Evolutionary conservation across 176 grass and related monocot genomes (phyloP).

Genomic region (Eleusine coracana): DNA sequence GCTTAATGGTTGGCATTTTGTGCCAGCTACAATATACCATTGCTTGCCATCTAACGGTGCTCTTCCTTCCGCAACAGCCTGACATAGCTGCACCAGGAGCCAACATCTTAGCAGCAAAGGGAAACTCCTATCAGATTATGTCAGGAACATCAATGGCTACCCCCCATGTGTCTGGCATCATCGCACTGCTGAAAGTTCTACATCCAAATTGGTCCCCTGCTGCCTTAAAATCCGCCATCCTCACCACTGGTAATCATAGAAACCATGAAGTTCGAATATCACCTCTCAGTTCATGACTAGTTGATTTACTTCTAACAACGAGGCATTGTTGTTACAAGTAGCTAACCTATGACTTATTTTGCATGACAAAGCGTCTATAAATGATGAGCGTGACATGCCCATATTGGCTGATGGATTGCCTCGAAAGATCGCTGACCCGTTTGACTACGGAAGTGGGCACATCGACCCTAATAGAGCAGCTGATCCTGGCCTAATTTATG

Average conservation of each 20-base stretch:
- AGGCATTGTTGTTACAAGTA: too few relatives aligned
- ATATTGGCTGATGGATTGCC: constrained; percentile 35
- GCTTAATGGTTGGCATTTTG: too few relatives aligned
- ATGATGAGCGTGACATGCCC: constrained; percentile 23
- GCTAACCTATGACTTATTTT: not conserved
- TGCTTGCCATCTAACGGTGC: too few relatives aligned
- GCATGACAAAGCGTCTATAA: constrained; percentile 21
- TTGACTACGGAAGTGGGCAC: constrained; percentile 42
- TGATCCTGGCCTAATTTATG: constrained; percentile 36
- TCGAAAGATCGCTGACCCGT: constrained; percentile 40
- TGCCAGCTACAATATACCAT: too few relatives aligned
- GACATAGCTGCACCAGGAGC: constrained; percentile 44
- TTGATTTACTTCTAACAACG: too few relatives aligned
- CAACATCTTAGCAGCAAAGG: constrained; percentile 33
- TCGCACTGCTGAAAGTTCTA: constrained; percentile 21
- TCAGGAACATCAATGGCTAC: constrained; percentile 43
- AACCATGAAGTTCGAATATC: too few relatives aligned
- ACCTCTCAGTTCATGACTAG: too few relatives aligned
- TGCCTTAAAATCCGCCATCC: constrained; percentile 15
- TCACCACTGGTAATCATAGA: constrained; percentile 33
- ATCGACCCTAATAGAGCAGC: constrained; percentile 34
- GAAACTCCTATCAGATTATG: not conserved
- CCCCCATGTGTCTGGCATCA: constrained; percentile 20
- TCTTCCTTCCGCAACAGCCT: not conserved
- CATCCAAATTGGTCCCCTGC: constrained; percentile 43